Evolutionary conservation across 2,329 filamentous ascomycete genomes (phyloP), one percentile per base, ranked within the genome.

Genomic region (Clarireedia paspali): DNA sequence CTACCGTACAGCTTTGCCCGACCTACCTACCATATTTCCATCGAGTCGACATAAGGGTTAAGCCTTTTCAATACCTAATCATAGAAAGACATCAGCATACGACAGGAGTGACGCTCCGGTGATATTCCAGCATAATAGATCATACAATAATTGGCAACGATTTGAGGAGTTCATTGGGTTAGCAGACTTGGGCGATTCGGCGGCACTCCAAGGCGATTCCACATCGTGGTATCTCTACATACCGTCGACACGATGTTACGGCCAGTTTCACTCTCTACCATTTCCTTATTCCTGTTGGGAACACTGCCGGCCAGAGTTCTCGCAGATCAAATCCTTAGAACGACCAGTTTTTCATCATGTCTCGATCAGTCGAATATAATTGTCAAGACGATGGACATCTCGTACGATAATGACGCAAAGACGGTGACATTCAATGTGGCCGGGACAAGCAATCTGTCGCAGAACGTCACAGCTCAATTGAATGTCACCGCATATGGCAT

Each of bases 341-440:
- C 91, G 24, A 81, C 80, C 60, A 89, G 91, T 57, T 95, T 94
- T 74, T 82, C 77, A 66, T 84, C 84, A 61, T 97, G 94, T 72
- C 71, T 77, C 30, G 64, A 79, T 64, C 73, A 80, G 64, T 67
- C 75, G 57, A 72, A 75, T 39, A 84, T 97, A 65, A 79, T 78
- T 60, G 85, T 96, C 53, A 77, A 90, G 62, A 84, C 80, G 64
- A 76, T 95, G 60, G 76, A 92, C 64, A 86, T 96, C 58, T 75
- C 81, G 64, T 97, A 95, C 74, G 82, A 95, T 75, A 85, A 85
- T 62, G 77, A 80, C 57, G 83, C 84, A 58, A 84, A 88, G 68
- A 80, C 79, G 49, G 80, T 97, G 59, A 81, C 75, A 3, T 97
- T 96, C 72, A 84, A 97, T 69, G 81, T 96, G 23, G 82, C 85